A percentile compares a stretch with the other conserved stretches of the same genome.
phyloP scores from a whole-genome alignment of 176 grass and related monocot species.

The Phragmites australis region DNA sequence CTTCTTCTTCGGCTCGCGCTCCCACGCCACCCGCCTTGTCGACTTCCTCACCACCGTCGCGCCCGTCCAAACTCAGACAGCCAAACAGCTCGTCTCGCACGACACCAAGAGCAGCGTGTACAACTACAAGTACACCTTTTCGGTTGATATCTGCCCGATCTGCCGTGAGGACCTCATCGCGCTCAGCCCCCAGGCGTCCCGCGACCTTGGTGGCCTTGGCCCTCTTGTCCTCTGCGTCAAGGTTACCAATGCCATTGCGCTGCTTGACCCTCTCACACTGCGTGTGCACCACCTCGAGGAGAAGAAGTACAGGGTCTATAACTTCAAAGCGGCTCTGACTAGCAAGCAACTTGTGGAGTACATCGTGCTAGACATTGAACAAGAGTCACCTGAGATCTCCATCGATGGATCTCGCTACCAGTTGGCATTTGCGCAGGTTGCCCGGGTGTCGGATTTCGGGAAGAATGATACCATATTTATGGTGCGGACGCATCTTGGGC shows the following conservation, averaged over 20 bases:
- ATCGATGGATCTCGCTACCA: conserved; percentile 62
- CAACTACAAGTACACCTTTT: conserved; percentile 92
- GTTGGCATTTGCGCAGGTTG: conserved; percentile 74
- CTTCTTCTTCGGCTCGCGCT: conserved; percentile 79
- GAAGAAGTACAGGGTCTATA: conserved; percentile 69
- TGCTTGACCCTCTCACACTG: conserved; percentile 74
- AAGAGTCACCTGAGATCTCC: conserved; percentile 65
- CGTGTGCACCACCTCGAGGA: conserved; percentile 82
- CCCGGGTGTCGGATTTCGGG: conserved; percentile 70
- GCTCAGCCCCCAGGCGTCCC: conserved; percentile 65
- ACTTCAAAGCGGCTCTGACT: conserved; percentile 69
- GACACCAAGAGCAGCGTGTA: conserved; percentile 71
- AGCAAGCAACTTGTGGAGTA: conserved; percentile 88
- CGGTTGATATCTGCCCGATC: conserved; percentile 88
- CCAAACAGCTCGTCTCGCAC: conserved; percentile 92
- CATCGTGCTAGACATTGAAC: conserved; percentile 83
- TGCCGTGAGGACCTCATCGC: conserved; percentile 91
- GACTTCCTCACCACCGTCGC: conserved; percentile 76
- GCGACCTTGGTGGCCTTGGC: conserved; percentile 74
- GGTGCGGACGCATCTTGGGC: conserved; percentile 77
- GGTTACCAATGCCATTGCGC: conserved; percentile 66
- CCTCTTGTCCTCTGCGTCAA: conserved; percentile 80
- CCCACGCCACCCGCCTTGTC: conserved; percentile 68
- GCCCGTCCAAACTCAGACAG: conserved; percentile 59
- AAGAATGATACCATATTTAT: conserved; percentile 83